A percentile compares a stretch with the other conserved stretches of the same genome.
Conservation (phyloP, 2,329 filamentous ascomycete species). For the Colletotrichum aenigma region DNA sequence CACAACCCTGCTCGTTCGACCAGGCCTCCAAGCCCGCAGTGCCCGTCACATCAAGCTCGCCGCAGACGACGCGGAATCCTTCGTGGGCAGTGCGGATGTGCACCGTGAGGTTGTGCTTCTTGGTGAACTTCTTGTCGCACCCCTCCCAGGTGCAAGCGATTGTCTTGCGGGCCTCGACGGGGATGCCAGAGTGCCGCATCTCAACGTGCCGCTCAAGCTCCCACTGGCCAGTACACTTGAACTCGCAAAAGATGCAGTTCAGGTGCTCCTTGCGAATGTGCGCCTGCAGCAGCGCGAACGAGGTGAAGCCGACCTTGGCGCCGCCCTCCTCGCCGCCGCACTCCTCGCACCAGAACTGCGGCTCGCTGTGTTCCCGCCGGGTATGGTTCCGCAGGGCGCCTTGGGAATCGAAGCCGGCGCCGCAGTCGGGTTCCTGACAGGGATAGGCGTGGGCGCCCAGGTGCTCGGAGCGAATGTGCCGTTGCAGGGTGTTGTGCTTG, state of each 20-base stretch:
- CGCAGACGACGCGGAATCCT: constrained; percentile 80
- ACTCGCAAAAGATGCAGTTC: constrained; percentile 76
- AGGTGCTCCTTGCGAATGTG: constrained; percentile 79
- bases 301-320: constrained; percentile 67
- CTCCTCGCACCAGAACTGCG: constrained; percentile 77
- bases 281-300: constrained; percentile 70
- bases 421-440: constrained; percentile 68
- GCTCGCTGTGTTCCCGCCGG: constrained; percentile 70
- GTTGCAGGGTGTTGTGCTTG: constrained; percentile 84
- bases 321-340: constrained; percentile 58
- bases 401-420: constrained; percentile 74
- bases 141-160: constrained; percentile 69
- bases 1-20: constrained; percentile 72
- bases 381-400: constrained; percentile 74
- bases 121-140: constrained; percentile 81
- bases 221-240: constrained; percentile 67
- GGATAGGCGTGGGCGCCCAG: constrained; percentile 72
- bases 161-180: constrained; percentile 66
- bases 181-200: constrained; percentile 70
- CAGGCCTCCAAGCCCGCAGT: constrained; percentile 67
- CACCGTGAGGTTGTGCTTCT: constrained; percentile 79
- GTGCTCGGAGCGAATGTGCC: constrained; percentile 81
- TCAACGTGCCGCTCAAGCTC: constrained; percentile 81
- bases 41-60: constrained; percentile 64
- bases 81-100: constrained; percentile 82